These are phyloP conservation scores for Protomyces pachydermus DNA, from an alignment of 1,139 yeast species.

Conservation along the genomic window DNA sequence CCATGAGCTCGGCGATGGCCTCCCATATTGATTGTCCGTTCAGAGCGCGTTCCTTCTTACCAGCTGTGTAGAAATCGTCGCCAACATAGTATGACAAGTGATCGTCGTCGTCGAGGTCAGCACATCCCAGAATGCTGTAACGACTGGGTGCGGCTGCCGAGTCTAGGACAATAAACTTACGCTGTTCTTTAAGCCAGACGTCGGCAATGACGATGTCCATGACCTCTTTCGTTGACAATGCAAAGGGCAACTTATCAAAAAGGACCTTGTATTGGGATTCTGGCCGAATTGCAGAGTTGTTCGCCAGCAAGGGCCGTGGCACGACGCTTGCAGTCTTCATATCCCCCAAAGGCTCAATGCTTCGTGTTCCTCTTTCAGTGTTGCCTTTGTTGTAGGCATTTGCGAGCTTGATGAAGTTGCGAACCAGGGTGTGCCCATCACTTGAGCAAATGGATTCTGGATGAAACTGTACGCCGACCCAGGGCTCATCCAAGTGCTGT, in stretches of 20 bases:
- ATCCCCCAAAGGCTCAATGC: not conserved
- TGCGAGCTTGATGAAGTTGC: slow-evolving; percentile 61
- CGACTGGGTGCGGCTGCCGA: slow-evolving; percentile 78
- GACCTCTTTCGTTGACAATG: slow-evolving; percentile 5
- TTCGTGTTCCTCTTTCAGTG: not conserved
- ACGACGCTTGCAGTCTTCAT: not conserved
- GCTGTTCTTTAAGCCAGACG: too few species aligned
- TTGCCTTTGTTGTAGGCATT: slow-evolving; percentile 22
- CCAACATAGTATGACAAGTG: slow-evolving; percentile 4
- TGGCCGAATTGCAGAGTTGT: not conserved
- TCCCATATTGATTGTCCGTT: slow-evolving; percentile 44
- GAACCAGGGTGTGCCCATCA: slow-evolving; percentile 54
- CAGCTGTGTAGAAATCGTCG: slow-evolving; percentile 32
- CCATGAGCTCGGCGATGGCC: slow-evolving; percentile 51
- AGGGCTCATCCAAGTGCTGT: slow-evolving; percentile 56
- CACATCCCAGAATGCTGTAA: slow-evolving; percentile 35
- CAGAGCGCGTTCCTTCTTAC: not conserved
- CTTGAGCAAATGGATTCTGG: slow-evolving; percentile 90
- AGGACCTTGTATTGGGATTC: not conserved
- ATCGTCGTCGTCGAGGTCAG: not conserved
- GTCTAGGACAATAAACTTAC: slow-evolving; percentile 53
- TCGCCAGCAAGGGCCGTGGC: not conserved
- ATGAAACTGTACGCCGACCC: slow-evolving; percentile 93
- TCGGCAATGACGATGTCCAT: not conserved
- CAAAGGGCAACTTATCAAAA: not conserved